These are phyloP conservation scores for Monosporascus sp. DNA, from an alignment of 2,329 filamentous ascomycete species.

Conservation along the genomic window DNA sequence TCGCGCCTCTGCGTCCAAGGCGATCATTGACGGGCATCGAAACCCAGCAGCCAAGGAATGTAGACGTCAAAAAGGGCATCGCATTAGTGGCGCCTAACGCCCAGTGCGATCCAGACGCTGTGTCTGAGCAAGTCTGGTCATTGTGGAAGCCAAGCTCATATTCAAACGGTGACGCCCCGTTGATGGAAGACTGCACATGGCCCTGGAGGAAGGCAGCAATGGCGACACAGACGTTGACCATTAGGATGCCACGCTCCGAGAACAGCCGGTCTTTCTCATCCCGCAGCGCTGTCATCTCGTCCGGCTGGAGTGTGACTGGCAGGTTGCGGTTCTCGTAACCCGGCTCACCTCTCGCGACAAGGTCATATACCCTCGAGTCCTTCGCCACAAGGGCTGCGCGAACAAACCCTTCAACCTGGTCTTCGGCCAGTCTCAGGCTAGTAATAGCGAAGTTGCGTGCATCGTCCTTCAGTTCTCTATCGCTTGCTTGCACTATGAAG, in stretches of 20 bases:
- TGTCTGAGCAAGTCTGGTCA: neutral
- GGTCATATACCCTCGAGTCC: slow-evolving; percentile 30
- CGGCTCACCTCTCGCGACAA: slow-evolving; percentile 20
- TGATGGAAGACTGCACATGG: slow-evolving; percentile 34
- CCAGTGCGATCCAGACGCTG: slow-evolving; percentile 5
- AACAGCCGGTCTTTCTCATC: slow-evolving; percentile 29
- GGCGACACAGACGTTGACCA: slow-evolving; percentile 32
- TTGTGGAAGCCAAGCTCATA: slow-evolving; percentile 5
- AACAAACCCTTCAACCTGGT: neutral
- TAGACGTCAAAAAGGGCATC: slow-evolving; percentile 29
- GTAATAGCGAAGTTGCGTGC: neutral
- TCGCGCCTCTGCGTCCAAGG: slow-evolving; percentile 30
- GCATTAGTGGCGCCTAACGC: slow-evolving; percentile 29
- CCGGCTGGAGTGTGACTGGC: slow-evolving; percentile 20
- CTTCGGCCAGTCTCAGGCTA: neutral
- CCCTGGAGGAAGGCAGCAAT: slow-evolving; percentile 33
- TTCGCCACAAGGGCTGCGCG: slow-evolving; percentile 31
- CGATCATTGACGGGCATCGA: slow-evolving; percentile 32
- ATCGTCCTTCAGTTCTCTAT: neutral
- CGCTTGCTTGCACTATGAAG: neutral
- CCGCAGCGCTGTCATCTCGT: slow-evolving; percentile 28
- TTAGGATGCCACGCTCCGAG: slow-evolving; percentile 29
- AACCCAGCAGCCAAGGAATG: slow-evolving; percentile 27
- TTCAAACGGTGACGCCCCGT: slow-evolving; percentile 22
- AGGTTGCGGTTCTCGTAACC: slow-evolving; percentile 14